These are phyloP conservation scores for Solanum chilense DNA, from an alignment of 257 asterid genomes.

Conservation along the genomic window DNA sequence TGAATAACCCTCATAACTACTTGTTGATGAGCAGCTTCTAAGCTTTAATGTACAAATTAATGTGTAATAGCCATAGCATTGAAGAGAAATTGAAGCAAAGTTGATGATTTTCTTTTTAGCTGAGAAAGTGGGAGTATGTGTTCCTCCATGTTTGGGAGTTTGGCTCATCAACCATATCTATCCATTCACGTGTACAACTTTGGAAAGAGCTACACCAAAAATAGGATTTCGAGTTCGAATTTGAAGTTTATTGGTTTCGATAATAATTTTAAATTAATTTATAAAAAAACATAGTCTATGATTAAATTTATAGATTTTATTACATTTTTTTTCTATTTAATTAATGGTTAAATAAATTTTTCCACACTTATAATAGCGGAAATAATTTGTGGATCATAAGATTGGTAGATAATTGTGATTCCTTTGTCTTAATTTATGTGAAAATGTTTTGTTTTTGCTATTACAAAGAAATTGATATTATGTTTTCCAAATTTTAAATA, in stretches of 20 bases:
- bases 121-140: not conserved
- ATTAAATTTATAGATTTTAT: too few species aligned
- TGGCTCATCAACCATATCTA: not conserved
- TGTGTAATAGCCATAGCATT: not conserved
- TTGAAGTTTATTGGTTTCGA: too few species aligned
- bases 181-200: not conserved
- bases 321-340: too few species aligned
- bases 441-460: too few species aligned
- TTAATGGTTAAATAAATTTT: not conserved
- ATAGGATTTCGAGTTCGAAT: not conserved
- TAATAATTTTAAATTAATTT: too few species aligned
- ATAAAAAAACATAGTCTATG: too few species aligned
- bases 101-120: not conserved
- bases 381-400: rapidly evolving
- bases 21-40: not conserved
- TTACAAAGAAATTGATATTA: too few species aligned
- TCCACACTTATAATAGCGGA: too few species aligned
- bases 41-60: not conserved
- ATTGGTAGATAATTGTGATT: too few species aligned
- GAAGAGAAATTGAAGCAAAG: not conserved
- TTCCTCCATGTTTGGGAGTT: not conserved
- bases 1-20: not conserved
- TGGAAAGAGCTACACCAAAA: not conserved
- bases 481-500: too few species aligned
- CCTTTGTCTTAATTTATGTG: too few species aligned